Base-by-base conservation (phyloP, 768 basidiomycete species). In the Rhizopogon vinicolor region DNA sequence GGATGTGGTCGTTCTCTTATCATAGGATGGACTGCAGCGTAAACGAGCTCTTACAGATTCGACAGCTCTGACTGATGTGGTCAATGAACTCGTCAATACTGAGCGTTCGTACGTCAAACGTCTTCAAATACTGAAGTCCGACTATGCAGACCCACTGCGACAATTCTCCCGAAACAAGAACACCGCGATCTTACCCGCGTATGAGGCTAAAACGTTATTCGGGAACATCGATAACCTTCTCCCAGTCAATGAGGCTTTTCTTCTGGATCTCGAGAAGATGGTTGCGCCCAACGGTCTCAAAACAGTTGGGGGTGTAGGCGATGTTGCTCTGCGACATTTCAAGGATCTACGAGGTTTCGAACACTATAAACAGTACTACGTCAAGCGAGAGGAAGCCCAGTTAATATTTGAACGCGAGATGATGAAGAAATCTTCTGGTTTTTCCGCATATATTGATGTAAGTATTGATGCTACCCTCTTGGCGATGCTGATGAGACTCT, bases 371-470 rank as follows among this genome's bases (percentile, higher is more conserved):
- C 86, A 88, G 62, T 98, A 93, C 71, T 95, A 96, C 62, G 82
- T 84, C 62, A 94, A 95, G 67, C 85, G 93, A 50, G 95, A 96
- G 72, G 93, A 96, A 63, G 93, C 93, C 0, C 95, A 96, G 67
- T 69, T 76, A 33, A 91, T 94, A 19, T 93, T 96, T 64, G 89
- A 91, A 68, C 80, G 84, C 51, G 92, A 95, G 65, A 79, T 88
- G 69, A 78, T 86, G 58, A 91, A 85, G 74, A 84, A 85, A 62
- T 85, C 84, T 19, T 91, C 87, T 49, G 83, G 84, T 41, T 98
- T 99, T 68, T 80, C 82, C 8, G 84, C 83, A 29, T 98, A 87
- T 66, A 87, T 97, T 55, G 93, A 97, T 62, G 93, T 95, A 68
- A 70, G 53, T 65, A 22, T 52, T 41, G 28, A 59, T 55, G 53